phyloP scores from a whole-genome alignment of 2,329 filamentous ascomycete genomes.

The Thelonectria blattea region DNA sequence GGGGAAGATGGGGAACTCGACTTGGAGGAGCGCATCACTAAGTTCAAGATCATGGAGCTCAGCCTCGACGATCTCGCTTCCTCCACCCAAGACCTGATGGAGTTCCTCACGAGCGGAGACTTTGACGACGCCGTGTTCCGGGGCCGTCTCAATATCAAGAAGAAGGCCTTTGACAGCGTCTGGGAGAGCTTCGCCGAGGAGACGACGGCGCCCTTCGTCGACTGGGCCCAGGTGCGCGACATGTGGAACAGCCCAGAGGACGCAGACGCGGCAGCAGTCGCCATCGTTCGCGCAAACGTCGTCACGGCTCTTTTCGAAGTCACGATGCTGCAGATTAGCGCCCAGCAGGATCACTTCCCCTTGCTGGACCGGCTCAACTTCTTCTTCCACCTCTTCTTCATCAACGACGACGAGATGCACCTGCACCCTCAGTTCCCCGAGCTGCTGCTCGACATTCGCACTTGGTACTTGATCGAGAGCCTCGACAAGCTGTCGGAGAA shows the following conservation, averaged over 20 bases:
- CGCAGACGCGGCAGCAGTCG: slow-evolving; percentile 7
- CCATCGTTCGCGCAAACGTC: slow-evolving; percentile 45
- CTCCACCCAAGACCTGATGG: slow-evolving; percentile 38
- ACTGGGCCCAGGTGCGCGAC: slow-evolving; percentile 29
- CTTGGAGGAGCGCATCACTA: slow-evolving; percentile 24
- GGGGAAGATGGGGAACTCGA: slow-evolving; percentile 18
- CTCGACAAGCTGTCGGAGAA: slow-evolving; percentile 25
- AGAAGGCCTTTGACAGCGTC: slow-evolving; percentile 35
- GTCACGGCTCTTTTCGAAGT: slow-evolving; percentile 43
- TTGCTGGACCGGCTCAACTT: slow-evolving; percentile 43
- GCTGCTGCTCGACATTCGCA: slow-evolving; percentile 47
- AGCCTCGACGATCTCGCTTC: slow-evolving; percentile 38
- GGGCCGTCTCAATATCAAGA: slow-evolving; percentile 36
- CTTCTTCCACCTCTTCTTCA: slow-evolving; percentile 41
- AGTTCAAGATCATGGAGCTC: slow-evolving; percentile 32
- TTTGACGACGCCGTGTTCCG: slow-evolving; percentile 29
- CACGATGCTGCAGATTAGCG: slow-evolving; percentile 15
- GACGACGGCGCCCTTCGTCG: slow-evolving; percentile 36
- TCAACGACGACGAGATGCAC: slow-evolving; percentile 22
- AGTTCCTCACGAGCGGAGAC: slow-evolving; percentile 30
- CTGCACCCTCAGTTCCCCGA: slow-evolving; percentile 33
- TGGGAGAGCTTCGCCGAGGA: slow-evolving; percentile 35
- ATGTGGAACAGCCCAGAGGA: slow-evolving; percentile 4
- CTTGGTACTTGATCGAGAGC: slow-evolving; percentile 41
- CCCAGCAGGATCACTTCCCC: slow-evolving; percentile 25